Conservation (phyloP, 2,329 filamentous ascomycete genomes). For the Scytalidium sp. region DNA sequence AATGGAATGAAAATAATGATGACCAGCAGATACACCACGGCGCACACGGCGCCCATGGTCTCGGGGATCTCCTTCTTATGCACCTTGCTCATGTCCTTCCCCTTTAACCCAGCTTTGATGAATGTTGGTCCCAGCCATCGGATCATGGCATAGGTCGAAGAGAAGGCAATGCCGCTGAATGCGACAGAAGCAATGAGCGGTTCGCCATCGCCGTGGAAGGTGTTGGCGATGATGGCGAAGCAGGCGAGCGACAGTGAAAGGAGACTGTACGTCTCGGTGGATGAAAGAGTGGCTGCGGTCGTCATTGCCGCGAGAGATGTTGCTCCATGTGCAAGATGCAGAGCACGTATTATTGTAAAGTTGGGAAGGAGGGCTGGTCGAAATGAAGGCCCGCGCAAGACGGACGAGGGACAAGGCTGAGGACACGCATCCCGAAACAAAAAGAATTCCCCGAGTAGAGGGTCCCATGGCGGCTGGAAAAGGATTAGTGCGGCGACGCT, state of each 20-base stretch:
- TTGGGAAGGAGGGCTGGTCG: too few relatives aligned
- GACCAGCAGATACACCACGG: constrained; percentile 84
- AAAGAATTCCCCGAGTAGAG: not conserved
- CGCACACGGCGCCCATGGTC: constrained; percentile 92
- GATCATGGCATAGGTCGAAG: constrained; percentile 79
- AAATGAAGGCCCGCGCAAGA: too few relatives aligned
- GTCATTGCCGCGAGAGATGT: constrained; percentile 8
- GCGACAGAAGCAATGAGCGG: constrained; percentile 86
- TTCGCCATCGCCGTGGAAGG: constrained; percentile 78
- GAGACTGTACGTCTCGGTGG: constrained; percentile 50
- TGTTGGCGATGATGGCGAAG: constrained; percentile 72
- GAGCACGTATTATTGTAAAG: not conserved
- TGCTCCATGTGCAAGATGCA: not conserved
- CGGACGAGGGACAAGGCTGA: not conserved
- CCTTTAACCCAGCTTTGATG: constrained; percentile 83
- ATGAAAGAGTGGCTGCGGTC: constrained; percentile 39
- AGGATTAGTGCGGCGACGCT: not conserved
- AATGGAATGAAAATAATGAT: constrained; percentile 94
- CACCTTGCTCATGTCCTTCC: constrained; percentile 81
- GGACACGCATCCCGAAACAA: not conserved
- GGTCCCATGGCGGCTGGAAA: not conserved
- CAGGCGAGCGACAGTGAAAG: constrained; percentile 66
- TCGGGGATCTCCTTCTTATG: constrained; percentile 81
- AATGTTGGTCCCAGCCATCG: constrained; percentile 91
- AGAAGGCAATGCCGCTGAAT: constrained; percentile 81